Base-by-base conservation (phyloP, 805 yeast genomes). In the Myxozyma nipponensis region DNA sequence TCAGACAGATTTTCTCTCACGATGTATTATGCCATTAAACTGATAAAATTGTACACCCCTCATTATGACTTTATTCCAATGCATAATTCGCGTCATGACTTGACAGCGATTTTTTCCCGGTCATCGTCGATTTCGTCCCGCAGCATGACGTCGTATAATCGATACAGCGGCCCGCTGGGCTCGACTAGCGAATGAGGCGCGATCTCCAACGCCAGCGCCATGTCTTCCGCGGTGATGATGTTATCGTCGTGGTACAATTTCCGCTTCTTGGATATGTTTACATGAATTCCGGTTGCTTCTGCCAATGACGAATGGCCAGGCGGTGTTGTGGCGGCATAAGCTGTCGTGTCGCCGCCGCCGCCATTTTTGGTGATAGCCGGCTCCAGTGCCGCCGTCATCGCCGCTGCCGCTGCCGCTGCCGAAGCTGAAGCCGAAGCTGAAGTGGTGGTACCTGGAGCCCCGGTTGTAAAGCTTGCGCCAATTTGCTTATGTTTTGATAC, bases 401-500 rank as follows among this genome's bases (percentile, higher is more conserved):
- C 32, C 7, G 32, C 32, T 28, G 32, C 28, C 7, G 38, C 37
- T 4, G 42, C 19, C 15, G 54, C 23, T 9, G 39, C 40, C 28
- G 35, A 34, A 1, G 45, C 32, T 7, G 50, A 10, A 18, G 42
- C 49, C 17, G 49, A 37, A 40, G 30, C 28, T 28, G 32, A 7
- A 28, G 7, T 28, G 13, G 13, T 28, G 13, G 7, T 13, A 28
- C 32, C 32, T n/a, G n/a, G n/a, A n/a, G n/a, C n/a, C n/a, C n/a
- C n/a, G n/a, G n/a, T n/a, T n/a, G n/a, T n/a, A n/a, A n/a, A n/a
- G n/a, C n/a, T n/a, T n/a, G n/a, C n/a, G n/a, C n/a, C n/a, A n/a
- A n/a, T n/a, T 74, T 77, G 41, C 72, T 71, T 56, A 24, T 39
- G 58, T 39, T 75, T 76, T 44, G 89, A 70, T 60, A 79, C 81